Conservation (phyloP, 768 basidiomycete genomes). For the Boletus tomentosulus region DNA sequence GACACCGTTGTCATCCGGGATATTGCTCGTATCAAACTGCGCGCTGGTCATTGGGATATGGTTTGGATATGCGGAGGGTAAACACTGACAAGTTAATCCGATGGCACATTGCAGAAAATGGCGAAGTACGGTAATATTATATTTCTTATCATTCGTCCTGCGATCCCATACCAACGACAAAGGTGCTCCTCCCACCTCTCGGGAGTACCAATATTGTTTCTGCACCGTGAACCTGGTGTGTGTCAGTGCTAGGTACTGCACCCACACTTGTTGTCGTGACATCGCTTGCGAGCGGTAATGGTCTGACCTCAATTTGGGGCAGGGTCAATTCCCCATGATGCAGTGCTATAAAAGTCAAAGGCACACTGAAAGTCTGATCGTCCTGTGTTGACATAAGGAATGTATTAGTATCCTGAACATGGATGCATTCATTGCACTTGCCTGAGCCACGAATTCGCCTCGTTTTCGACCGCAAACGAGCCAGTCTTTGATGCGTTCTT, state of each 20-base stretch:
- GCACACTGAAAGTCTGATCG: conserved; percentile 51
- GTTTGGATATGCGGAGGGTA: conserved; percentile 45
- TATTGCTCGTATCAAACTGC: conserved; percentile 50
- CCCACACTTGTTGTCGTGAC: conserved; percentile 48
- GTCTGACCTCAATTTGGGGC: conserved; percentile 66
- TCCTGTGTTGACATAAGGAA: conserved; percentile 42
- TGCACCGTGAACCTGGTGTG: conserved; percentile 82
- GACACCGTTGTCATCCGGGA: conserved; percentile 57
- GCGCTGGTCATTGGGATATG: conserved; percentile 53
- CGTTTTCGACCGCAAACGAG: conserved; percentile 84
- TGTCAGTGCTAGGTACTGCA: conserved; percentile 61
- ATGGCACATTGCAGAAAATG: background rate
- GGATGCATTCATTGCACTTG: conserved; percentile 30
- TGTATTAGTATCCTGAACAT: background rate
- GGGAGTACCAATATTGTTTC: conserved; percentile 79
- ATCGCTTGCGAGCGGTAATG: conserved; percentile 50
- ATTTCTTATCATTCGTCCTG: conserved; percentile 14
- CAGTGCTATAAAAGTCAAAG: conserved; percentile 79
- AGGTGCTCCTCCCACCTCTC: conserved; percentile 76
- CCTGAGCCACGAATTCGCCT: conserved; percentile 75
- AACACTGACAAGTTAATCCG: conserved; percentile 1
- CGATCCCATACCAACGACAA: conserved; percentile 69
- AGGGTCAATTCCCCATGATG: conserved; percentile 78
- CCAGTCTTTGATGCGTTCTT: conserved; percentile 82
- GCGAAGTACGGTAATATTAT: conserved; percentile 1